Evolutionary conservation across 768 basidiomycete species (phyloP), one percentile per base, ranked within the genome.

Genomic region (Rhodotorula graminis): DNA sequence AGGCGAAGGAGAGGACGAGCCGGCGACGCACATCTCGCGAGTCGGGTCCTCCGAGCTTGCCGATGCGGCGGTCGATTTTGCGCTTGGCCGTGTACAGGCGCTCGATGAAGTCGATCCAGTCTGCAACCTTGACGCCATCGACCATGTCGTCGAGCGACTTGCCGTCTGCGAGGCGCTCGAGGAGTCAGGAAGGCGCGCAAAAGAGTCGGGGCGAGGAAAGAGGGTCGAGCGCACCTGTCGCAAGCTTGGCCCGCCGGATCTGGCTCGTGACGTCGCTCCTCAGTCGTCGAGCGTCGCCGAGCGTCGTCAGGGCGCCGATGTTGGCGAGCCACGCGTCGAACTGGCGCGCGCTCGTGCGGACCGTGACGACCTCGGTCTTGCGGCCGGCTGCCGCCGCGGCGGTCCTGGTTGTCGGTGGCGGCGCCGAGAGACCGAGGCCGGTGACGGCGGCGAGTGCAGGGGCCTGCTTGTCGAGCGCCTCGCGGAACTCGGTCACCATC

Each of bases 321-420:
- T 92, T 91, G 46, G 88, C 86, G 63, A 98, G 82, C 80, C 97
- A 98, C 0, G 88, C 89, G 76, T 97, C 94, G 76, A 97, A 97
- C 68, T 93, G 89, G 59, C 88, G 88, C 15, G 86, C 77, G 77
- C 90, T 87, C 2, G 93, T 95, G 44, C 87, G 87, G 69, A 90
- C 88, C 4, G 91, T 93, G 77, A 94, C 93, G 16, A 84, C 83
- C 91, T 91, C 58, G 87, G 64, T 59, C 53, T 46, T 58, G 31
- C 61, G 53, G 25, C 23, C 16, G 2, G 21, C 40, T 2, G 44
- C 9, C 1, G 42, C 19, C 2, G 42, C 9, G 4, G 25, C 27
- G n/a, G n/a, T 3, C 27, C n/a, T n/a, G n/a, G n/a, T 4, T 11
- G 59, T 12, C 18, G 58, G 25, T 25, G 12, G 23, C 19, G 56